Conservation (phyloP, 2,329 filamentous ascomycete species). For the Exophiala xenobiotica region DNA sequence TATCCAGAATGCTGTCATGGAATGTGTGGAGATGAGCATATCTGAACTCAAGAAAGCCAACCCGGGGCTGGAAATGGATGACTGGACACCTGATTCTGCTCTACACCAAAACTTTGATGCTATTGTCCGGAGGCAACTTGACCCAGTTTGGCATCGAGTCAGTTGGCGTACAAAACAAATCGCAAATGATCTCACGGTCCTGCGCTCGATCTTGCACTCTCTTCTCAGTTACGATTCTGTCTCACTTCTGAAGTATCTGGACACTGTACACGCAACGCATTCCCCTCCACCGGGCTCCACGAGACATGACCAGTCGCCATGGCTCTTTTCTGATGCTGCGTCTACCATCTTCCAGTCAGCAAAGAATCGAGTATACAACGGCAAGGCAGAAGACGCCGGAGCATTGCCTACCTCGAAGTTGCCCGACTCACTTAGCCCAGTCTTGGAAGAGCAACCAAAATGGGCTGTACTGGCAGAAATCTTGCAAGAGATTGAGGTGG, state of each 20-base stretch:
- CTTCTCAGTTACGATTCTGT: constrained; percentile 86
- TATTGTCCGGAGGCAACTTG: constrained; percentile 82
- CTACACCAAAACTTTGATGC: constrained; percentile 89
- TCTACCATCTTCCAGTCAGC: constrained; percentile 92
- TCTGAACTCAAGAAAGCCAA: constrained; percentile 91
- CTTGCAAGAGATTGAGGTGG: constrained; percentile 87
- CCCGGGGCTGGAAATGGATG: constrained; percentile 86
- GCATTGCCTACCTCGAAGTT: constrained; percentile 50
- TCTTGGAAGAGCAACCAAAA: constrained; percentile 92
- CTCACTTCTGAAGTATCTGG: constrained; percentile 86
- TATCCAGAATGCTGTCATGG: constrained; percentile 91
- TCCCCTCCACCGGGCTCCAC: constrained; percentile 84
- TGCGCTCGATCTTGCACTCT: constrained; percentile 76
- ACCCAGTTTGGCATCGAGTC: constrained; percentile 95
- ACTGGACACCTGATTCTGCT: constrained; percentile 94
- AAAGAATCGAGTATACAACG: constrained; percentile 80
- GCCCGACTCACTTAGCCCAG: constrained; percentile 67
- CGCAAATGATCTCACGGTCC: constrained; percentile 79
- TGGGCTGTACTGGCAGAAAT: constrained; percentile 89
- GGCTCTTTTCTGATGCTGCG: constrained; percentile 93
- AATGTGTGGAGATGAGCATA: constrained; percentile 94
- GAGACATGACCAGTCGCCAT: constrained; percentile 85
- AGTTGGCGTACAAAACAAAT: constrained; percentile 95
- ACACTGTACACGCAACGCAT: constrained; percentile 89
- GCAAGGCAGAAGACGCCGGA: constrained; percentile 62